These are phyloP conservation scores for Aureobasidium namibiae DNA, from an alignment of 2,329 filamentous ascomycete species.

Conservation along the genomic window DNA sequence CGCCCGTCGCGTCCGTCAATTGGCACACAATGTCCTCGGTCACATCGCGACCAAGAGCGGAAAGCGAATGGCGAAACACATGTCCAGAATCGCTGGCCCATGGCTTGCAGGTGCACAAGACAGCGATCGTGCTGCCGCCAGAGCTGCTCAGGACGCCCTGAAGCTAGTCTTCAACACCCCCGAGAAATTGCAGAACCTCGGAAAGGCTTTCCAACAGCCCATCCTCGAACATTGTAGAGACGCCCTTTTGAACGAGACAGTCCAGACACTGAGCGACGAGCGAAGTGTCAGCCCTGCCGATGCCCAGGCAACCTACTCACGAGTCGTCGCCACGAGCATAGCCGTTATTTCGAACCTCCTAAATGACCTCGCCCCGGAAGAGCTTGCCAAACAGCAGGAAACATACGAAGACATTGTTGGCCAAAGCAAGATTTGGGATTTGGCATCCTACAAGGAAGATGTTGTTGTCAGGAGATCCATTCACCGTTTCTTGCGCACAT, in stretches of 20 bases:
- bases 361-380: slow-evolving; percentile 34
- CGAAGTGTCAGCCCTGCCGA: slow-evolving; percentile 77
- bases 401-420: slow-evolving; percentile 60
- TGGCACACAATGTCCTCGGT: slow-evolving; percentile 69
- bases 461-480: slow-evolving; percentile 46
- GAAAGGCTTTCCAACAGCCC: slow-evolving; percentile 70
- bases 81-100: slow-evolving; percentile 71
- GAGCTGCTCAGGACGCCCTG: slow-evolving; percentile 70
- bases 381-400: slow-evolving; percentile 52
- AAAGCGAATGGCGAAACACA: slow-evolving; percentile 73
- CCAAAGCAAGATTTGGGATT: slow-evolving; percentile 53
- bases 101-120: slow-evolving; percentile 91
- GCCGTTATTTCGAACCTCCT: slow-evolving; percentile 48
- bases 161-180: slow-evolving; percentile 66
- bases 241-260: slow-evolving; percentile 68
- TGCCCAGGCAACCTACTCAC: slow-evolving; percentile 72
- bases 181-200: slow-evolving; percentile 70
- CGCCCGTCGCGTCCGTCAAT: slow-evolving; percentile 76
- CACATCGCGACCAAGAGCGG: slow-evolving; percentile 51
- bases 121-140: slow-evolving; percentile 66
- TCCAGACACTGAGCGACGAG: slow-evolving; percentile 80
- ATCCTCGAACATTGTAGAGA: slow-evolving; percentile 77
- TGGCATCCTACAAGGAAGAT: slow-evolving; percentile 48
- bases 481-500: slow-evolving; percentile 48
- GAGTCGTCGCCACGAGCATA: slow-evolving; percentile 60